Percentiles rank a stretch among this genome's conserved stretches.
Conservation (phyloP, 805 yeast genomes). For the Suhomyces kilbournensis region DNA sequence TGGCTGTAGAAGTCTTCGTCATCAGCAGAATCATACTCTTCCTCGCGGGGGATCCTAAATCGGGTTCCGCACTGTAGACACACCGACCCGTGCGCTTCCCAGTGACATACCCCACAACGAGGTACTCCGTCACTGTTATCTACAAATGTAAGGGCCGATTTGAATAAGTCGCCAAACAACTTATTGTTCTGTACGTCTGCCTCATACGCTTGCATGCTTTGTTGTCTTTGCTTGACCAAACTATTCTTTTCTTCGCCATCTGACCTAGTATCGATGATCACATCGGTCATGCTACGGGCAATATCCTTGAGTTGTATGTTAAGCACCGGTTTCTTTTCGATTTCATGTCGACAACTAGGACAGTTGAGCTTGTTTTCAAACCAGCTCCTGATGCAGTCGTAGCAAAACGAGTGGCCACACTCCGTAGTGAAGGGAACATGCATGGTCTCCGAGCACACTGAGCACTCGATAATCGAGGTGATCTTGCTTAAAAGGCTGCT, state of each 20-base stretch:
- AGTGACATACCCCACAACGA: constrained; percentile 71
- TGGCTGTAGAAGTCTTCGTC: constrained; percentile 19
- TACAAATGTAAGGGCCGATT: constrained; percentile 49
- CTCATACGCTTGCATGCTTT: constrained; percentile 33
- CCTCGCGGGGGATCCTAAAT: constrained; percentile 35
- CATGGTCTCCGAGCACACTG: constrained; percentile 70
- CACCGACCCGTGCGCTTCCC: constrained; percentile 70
- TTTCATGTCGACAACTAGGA: constrained; percentile 59
- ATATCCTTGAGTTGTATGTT: constrained; percentile 53
- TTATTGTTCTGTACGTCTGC: constrained; percentile 34
- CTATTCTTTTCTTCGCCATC: constrained; percentile 21
- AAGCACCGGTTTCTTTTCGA: constrained; percentile 49
- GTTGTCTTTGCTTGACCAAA: constrained; percentile 24
- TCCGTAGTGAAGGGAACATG: constrained; percentile 57
- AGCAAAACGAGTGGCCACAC: constrained; percentile 79
- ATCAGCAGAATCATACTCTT: constrained; percentile 33
- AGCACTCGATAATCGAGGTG: constrained; percentile 44
- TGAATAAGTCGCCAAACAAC: constrained; percentile 51
- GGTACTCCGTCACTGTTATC: constrained; percentile 72
- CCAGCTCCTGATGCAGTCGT: constrained; percentile 63
- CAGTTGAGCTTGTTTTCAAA: constrained; percentile 55
- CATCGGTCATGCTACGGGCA: constrained; percentile 37
- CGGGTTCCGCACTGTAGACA: constrained; percentile 68
- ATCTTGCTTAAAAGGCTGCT: constrained; percentile 25
- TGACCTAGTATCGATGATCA: constrained; percentile 34